Evolutionary conservation across 2,329 filamentous ascomycete genomes (phyloP).

Genomic region (Nannizziopsis arthrosporioides): DNA sequence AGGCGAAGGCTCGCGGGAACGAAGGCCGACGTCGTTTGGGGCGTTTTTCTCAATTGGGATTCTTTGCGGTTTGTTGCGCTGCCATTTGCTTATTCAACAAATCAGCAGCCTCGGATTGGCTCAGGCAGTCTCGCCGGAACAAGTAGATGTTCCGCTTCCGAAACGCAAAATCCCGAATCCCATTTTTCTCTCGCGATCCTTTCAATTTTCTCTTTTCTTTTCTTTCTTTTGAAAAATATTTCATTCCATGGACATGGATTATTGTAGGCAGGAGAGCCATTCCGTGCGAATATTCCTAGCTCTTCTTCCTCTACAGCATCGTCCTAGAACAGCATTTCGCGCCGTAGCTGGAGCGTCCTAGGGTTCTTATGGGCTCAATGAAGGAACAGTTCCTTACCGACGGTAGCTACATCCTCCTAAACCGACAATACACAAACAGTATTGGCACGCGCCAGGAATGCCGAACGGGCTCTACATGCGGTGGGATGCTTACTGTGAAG

Average conservation of each 20-base stretch:
- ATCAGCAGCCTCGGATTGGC: slow-evolving; percentile 31
- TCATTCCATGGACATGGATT: slow-evolving; percentile 53
- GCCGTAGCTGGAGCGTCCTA: slow-evolving; percentile 55
- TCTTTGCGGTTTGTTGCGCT: slow-evolving; percentile 9
- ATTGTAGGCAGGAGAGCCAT: slow-evolving; percentile 50
- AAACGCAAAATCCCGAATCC: neutral
- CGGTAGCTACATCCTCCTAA: slow-evolving; percentile 44
- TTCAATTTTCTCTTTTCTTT: slow-evolving; percentile 17
- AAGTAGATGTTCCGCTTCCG: slow-evolving; percentile 20
- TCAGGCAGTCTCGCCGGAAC: slow-evolving; percentile 22
- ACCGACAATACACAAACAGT: neutral
- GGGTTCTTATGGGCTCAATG: slow-evolving; percentile 38
- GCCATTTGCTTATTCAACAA: slow-evolving; percentile 19
- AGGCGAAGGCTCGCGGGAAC: slow-evolving; percentile 15
- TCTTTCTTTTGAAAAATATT: slow-evolving; percentile 30
- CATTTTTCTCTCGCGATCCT: slow-evolving; percentile 3
- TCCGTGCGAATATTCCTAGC: slow-evolving; percentile 26
- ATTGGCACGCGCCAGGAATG: neutral
- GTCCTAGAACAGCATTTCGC: slow-evolving; percentile 47
- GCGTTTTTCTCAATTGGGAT: slow-evolving; percentile 13
- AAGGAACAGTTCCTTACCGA: slow-evolving; percentile 56
- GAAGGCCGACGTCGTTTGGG: slow-evolving; percentile 9
- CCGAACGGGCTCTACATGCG: neutral
- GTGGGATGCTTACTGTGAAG: no score
- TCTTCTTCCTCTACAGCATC: slow-evolving; percentile 51